These are phyloP conservation scores for Penicillium vulpinum DNA, from an alignment of 2,329 filamentous ascomycete genomes.

Conservation along the genomic window DNA sequence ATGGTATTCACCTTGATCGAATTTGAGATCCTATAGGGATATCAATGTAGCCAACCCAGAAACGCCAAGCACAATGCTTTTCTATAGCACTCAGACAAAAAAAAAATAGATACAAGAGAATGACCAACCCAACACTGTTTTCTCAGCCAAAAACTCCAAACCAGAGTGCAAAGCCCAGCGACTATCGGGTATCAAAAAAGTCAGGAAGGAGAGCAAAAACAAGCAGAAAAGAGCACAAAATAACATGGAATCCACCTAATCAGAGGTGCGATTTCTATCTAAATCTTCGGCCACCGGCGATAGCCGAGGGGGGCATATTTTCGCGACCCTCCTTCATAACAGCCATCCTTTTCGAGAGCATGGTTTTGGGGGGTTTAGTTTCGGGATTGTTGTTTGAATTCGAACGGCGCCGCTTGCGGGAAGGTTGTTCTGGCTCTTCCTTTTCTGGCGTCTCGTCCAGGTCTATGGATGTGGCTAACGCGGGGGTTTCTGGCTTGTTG, in stretches of 20 bases:
- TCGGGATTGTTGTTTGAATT: conserved; percentile 28
- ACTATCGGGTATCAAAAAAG: conserved; percentile 28
- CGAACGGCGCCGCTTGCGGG: conserved; percentile 33
- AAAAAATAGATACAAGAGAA: conserved; percentile 14
- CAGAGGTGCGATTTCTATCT: conserved; percentile 34
- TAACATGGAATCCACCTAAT: conserved; percentile 14
- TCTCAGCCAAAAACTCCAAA: conserved; percentile 23
- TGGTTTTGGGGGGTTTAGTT: conserved; percentile 47
- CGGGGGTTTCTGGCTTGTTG: conserved; percentile 16
- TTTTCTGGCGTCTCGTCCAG: conserved; percentile 20
- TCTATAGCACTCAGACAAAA: conserved; percentile 10
- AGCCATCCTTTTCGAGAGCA: conserved; percentile 39
- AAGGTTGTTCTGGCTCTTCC: conserved; percentile 27
- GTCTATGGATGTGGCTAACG: conserved; percentile 3
- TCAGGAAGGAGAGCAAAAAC: conserved; percentile 6
- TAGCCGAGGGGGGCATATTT: conserved; percentile 39
- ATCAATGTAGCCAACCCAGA: not conserved
- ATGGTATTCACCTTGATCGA: conserved; percentile 12
- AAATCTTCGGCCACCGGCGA: conserved; percentile 30
- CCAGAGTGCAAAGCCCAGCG: conserved; percentile 19
- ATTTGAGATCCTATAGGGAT: not conserved
- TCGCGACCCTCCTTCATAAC: conserved; percentile 49
- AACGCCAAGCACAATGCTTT: conserved; percentile 3
- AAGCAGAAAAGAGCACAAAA: conserved; percentile 2
- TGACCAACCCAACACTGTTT: conserved; percentile 13